Evolutionary conservation across 768 basidiomycete genomes (phyloP).

Genomic region (Pleurotus pulmonarius): DNA sequence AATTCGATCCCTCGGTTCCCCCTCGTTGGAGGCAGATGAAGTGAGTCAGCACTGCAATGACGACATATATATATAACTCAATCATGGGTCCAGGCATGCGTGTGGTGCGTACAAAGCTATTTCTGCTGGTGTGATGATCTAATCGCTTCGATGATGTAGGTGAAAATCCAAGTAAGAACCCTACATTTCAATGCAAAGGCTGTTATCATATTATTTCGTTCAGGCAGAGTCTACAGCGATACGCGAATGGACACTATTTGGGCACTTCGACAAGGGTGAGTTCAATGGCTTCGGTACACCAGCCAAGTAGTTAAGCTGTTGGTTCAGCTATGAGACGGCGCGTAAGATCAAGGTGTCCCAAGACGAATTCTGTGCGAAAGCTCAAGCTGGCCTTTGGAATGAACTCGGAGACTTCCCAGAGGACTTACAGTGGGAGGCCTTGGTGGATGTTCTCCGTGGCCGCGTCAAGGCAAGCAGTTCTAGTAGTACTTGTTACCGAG

Average conservation of each 20-base stretch:
- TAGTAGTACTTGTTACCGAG: neutral
- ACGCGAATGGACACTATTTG: conserved; percentile 71
- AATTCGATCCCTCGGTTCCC: conserved; percentile 38
- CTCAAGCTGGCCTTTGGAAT: conserved; percentile 41
- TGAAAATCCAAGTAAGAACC: conserved; percentile 49
- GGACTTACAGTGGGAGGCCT: conserved; percentile 65
- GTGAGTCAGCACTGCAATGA: conserved; percentile 26
- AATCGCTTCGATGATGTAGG: conserved; percentile 25
- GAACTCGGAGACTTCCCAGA: conserved; percentile 62
- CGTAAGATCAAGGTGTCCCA: conserved; percentile 62
- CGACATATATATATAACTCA: neutral
- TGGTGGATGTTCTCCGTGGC: conserved; percentile 82
- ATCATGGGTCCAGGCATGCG: conserved; percentile 37
- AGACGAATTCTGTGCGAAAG: conserved; percentile 61
- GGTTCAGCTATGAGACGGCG: conserved; percentile 56
- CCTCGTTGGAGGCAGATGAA: conserved; percentile 79
- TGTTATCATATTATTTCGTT: neutral
- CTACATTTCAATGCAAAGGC: neutral
- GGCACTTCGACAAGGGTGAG: conserved; percentile 66
- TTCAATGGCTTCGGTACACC: neutral
- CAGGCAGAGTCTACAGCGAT: conserved; percentile 30
- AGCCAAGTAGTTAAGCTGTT: conserved; percentile 16
- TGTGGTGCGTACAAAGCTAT: conserved; percentile 39
- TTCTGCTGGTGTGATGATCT: no score
- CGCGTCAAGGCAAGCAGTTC: conserved; percentile 63